Evolutionary conservation across 148 eudicot genomes (phyloP).

Genomic region (Vaccinium macrocarpon): DNA sequence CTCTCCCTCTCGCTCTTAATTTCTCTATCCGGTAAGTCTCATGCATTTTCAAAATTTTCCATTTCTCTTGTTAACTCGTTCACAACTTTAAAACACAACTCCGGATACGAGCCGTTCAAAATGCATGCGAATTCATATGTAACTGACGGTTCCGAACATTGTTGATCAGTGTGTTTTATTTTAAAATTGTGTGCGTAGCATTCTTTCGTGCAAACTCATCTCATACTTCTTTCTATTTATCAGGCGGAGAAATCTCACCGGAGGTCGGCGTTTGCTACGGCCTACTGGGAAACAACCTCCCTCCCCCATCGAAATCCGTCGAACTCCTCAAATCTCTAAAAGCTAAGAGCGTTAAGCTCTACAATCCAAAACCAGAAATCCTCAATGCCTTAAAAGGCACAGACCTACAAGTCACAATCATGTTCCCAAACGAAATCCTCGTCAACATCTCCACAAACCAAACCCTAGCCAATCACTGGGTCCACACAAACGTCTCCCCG

Average conservation of each 20-base stretch:
- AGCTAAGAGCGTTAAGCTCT: slow-evolving; percentile 67
- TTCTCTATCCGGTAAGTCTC: too few relatives aligned
- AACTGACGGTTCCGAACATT: too few relatives aligned
- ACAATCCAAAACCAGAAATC: slow-evolving; percentile 55
- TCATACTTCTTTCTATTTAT: background rate
- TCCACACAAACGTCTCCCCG: slow-evolving; percentile 55
- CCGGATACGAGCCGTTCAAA: too few relatives aligned
- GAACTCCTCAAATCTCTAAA: slow-evolving; percentile 57
- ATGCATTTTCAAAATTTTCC: too few relatives aligned
- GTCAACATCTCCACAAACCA: slow-evolving; percentile 61
- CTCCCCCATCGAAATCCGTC: slow-evolving; percentile 46
- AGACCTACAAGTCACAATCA: slow-evolving; percentile 55
- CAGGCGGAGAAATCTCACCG: slow-evolving; percentile 44
- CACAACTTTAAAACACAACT: too few relatives aligned
- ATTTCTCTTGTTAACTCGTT: too few relatives aligned
- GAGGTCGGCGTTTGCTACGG: slow-evolving; percentile 67
- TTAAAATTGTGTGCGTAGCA: too few relatives aligned
- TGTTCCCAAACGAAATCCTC: slow-evolving; percentile 82
- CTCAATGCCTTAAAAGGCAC: slow-evolving; percentile 58
- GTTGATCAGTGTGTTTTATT: too few relatives aligned
- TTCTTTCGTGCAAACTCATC: too few relatives aligned
- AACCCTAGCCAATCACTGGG: slow-evolving; percentile 70
- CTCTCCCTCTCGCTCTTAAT: too few relatives aligned
- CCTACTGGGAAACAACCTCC: slow-evolving; percentile 74
- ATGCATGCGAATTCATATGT: too few relatives aligned